phyloP scores from a whole-genome alignment of 805 yeast genomes.

The Isabelozyma rhagii region DNA sequence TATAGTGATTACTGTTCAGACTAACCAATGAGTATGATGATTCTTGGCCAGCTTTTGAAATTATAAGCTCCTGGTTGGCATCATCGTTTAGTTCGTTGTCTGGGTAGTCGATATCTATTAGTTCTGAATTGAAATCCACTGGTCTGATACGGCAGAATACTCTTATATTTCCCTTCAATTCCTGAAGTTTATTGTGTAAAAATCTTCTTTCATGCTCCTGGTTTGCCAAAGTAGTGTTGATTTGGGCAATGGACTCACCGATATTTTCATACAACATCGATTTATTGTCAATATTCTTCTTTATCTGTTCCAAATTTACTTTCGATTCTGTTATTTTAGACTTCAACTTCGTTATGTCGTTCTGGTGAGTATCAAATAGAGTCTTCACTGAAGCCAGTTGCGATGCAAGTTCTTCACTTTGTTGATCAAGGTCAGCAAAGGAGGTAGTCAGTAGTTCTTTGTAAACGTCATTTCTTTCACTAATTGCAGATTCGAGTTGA shows the following conservation, averaged over 20 bases:
- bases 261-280: slow-evolving; percentile 1
- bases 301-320: slow-evolving; percentile 2
- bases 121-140: slow-evolving; percentile 3
- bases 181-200: slow-evolving; percentile 75
- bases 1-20: slow-evolving; percentile 14
- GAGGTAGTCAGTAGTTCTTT: slow-evolving; percentile 6
- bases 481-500: slow-evolving; percentile 2
- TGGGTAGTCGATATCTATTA: slow-evolving; percentile 13
- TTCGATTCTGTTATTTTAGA: slow-evolving; percentile 6
- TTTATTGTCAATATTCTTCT: slow-evolving; percentile 1
- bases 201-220: slow-evolving; percentile 59
- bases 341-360: slow-evolving; percentile 13
- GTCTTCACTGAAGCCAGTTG: slow-evolving; percentile 3
- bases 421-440: background rate
- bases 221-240: slow-evolving; percentile 34
- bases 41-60: slow-evolving; percentile 14
- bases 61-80: slow-evolving; percentile 32
- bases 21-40: slow-evolving; percentile 10
- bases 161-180: slow-evolving; percentile 85
- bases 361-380: slow-evolving; percentile 7
- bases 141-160: slow-evolving; percentile 89
- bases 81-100: slow-evolving; percentile 28
- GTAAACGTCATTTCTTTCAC: background rate
- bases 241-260: slow-evolving; percentile 4
- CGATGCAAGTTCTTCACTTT: slow-evolving; percentile 2